These are phyloP conservation scores for Pholiota microspora DNA, from an alignment of 768 basidiomycete genomes.

Conservation along the genomic window DNA sequence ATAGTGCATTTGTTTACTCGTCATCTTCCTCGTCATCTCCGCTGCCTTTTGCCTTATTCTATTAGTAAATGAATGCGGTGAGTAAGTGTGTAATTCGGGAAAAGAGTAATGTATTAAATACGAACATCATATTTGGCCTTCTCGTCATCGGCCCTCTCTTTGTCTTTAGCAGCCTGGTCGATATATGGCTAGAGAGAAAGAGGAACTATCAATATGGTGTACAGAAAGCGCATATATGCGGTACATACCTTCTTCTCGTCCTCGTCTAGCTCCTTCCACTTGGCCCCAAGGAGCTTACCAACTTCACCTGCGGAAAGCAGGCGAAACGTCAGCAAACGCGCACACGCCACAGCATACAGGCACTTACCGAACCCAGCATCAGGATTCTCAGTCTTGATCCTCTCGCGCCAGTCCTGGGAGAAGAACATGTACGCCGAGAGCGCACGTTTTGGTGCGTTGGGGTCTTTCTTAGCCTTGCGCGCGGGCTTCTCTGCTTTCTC, in stretches of 20 bases:
- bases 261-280: constrained; percentile 95
- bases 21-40: constrained; percentile 34
- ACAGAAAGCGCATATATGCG: constrained; percentile 7
- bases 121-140: constrained; percentile 54
- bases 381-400: constrained; percentile 95
- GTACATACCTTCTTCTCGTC: constrained; percentile 84
- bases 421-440: constrained; percentile 99
- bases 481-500: constrained; percentile 66
- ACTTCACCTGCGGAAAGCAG: constrained; percentile 65
- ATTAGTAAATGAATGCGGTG: neutral
- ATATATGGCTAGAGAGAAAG: constrained; percentile 67
- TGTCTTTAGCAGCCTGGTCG: constrained; percentile 85
- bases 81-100: neutral
- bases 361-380: constrained; percentile 85
- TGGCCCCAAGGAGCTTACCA: constrained; percentile 91
- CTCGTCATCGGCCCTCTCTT: constrained; percentile 82
- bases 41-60: constrained; percentile 27
- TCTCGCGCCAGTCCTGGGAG: constrained; percentile 92
- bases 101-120: constrained; percentile 2
- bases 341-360: neutral
- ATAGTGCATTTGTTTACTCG: constrained; percentile 22
- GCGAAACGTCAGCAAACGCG: neutral
- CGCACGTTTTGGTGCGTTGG: constrained; percentile 86
- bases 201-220: constrained; percentile 9
- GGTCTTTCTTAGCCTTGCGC: constrained; percentile 71